Evolutionary conservation across 2,329 filamentous ascomycete genomes (phyloP).

Genomic region (Fusarium aywerte): DNA sequence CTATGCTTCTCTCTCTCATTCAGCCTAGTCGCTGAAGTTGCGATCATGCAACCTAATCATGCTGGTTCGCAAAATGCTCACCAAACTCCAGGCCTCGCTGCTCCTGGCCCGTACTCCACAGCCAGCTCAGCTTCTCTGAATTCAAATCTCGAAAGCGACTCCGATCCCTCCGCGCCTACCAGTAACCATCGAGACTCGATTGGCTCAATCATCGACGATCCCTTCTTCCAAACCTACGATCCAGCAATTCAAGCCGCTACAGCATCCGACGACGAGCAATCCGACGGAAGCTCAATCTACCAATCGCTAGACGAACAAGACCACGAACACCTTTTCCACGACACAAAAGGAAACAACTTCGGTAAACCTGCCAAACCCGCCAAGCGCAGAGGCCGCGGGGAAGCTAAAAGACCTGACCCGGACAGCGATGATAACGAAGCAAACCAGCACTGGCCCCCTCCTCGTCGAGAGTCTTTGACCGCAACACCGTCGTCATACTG

Average conservation of each 20-base stretch:
- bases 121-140: constrained; percentile 40
- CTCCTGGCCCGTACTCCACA: constrained; percentile 25
- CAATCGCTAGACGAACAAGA: constrained; percentile 46
- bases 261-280: constrained; percentile 41
- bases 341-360: constrained; percentile 19
- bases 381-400: constrained; percentile 27
- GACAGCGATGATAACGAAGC: constrained; percentile 45
- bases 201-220: constrained; percentile 65
- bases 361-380: constrained; percentile 12
- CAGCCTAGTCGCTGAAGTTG: constrained; percentile 46
- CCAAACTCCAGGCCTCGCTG: constrained; percentile 38
- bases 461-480: constrained; percentile 62
- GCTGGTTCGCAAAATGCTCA: constrained; percentile 44
- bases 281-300: constrained; percentile 43
- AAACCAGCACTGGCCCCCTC: constrained; percentile 56
- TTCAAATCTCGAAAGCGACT: constrained; percentile 40
- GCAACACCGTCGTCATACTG: constrained; percentile 51
- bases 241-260: constrained; percentile 43
- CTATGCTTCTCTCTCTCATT: constrained; percentile 43
- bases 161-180: constrained; percentile 29
- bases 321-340: constrained; percentile 50
- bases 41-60: constrained; percentile 46
- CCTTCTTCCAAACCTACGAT: constrained; percentile 63
- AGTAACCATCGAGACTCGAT: constrained; percentile 59
- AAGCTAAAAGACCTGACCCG: constrained; percentile 29